Evolutionary conservation across 1,139 yeast species (phyloP).

Genomic region (Geotrichum restrictum): DNA sequence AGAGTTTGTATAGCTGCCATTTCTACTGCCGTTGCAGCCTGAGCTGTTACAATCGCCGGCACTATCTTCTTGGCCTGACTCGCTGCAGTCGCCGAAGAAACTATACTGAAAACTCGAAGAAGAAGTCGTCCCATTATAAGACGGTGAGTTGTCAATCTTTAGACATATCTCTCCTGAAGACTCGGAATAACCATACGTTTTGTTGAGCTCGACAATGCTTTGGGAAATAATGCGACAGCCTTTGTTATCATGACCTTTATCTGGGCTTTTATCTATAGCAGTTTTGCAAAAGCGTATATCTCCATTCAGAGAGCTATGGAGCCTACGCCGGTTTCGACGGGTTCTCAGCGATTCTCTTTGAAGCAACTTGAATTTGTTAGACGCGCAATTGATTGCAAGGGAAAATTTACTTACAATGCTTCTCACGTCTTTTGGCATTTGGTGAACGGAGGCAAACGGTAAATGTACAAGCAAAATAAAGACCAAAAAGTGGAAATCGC

Average conservation of each 20-base stretch:
- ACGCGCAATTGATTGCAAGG: too few species aligned
- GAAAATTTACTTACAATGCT: too few species aligned
- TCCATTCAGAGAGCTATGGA: not conserved
- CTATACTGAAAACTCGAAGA: not conserved
- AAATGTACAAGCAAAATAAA: too few species aligned
- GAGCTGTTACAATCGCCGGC: not conserved
- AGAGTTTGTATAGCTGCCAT: too few species aligned
- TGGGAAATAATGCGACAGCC: not conserved
- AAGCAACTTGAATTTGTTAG: too few species aligned
- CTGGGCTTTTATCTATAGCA: not conserved
- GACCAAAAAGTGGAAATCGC: too few species aligned
- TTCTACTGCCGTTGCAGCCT: not conserved
- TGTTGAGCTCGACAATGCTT: not conserved
- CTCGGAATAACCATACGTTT: slow-evolving; percentile 3
- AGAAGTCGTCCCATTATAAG: not conserved
- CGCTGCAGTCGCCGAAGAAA: not conserved
- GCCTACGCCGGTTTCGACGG: slow-evolving; percentile 1
- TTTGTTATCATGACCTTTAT: not conserved
- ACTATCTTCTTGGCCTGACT: not conserved
- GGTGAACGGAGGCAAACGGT: too few species aligned
- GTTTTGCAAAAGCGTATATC: not conserved
- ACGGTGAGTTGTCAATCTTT: not conserved
- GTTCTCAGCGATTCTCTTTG: not conserved
- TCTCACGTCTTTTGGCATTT: too few species aligned
- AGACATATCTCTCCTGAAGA: slow-evolving; percentile 1